These are phyloP conservation scores for Petasospora fabianii DNA, from an alignment of 1,139 yeast species.

Conservation along the genomic window DNA sequence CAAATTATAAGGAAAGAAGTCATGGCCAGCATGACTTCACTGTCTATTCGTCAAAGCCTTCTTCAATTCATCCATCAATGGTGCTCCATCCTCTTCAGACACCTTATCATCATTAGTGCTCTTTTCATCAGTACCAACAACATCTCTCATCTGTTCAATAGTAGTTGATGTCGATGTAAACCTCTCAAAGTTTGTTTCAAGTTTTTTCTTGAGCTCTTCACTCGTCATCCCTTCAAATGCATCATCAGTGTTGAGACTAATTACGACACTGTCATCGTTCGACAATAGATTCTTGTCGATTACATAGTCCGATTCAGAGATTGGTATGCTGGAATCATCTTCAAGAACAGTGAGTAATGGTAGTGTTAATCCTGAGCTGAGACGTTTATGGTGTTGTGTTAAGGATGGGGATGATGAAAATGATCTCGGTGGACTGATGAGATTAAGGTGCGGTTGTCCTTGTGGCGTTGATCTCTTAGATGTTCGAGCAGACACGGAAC, in stretches of 20 bases:
- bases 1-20: too few species aligned
- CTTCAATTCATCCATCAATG: slow-evolving; percentile 18
- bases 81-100: slow-evolving; percentile 5
- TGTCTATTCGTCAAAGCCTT: slow-evolving; percentile 2
- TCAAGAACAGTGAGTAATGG: slow-evolving; percentile 28
- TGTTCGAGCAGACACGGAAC: slow-evolving; percentile 6
- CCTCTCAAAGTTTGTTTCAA: slow-evolving; percentile 22
- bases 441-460: slow-evolving; percentile 4
- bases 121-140: neutral
- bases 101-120: slow-evolving; percentile 14
- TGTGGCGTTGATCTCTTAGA: slow-evolving; percentile 23
- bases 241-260: slow-evolving; percentile 12
- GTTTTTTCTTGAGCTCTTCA: slow-evolving; percentile 15
- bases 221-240: slow-evolving; percentile 10
- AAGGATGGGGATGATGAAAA: slow-evolving; percentile 11
- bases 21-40: neutral
- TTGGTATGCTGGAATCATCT: slow-evolving; percentile 6
- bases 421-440: slow-evolving; percentile 16
- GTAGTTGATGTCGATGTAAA: slow-evolving; percentile 14
- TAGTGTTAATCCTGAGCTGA: slow-evolving; percentile 27
- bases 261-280: slow-evolving; percentile 25
- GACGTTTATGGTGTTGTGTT: slow-evolving; percentile 19
- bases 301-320: slow-evolving; percentile 14
- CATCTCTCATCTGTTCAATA: neutral
- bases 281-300: slow-evolving; percentile 17